These are phyloP conservation scores for Apiotrichum porosum DNA, from an alignment of 1,284 basidiomycete genomes.

Conservation along the genomic window DNA sequence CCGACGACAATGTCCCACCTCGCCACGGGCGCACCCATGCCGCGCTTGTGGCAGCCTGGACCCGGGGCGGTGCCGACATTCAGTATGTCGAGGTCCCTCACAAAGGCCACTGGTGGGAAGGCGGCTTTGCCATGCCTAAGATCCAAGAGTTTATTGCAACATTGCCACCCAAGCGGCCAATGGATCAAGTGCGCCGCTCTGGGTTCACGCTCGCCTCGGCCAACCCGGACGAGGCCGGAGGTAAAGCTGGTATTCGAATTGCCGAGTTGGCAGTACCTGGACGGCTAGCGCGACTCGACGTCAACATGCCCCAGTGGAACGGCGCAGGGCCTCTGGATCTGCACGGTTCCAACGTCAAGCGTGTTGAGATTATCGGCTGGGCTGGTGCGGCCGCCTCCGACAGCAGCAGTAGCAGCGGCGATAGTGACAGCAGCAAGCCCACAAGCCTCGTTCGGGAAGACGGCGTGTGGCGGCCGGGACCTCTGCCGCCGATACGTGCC, in stretches of 20 bases:
- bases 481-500: conserved; percentile 34
- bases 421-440: no score
- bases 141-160: conserved; percentile 33
- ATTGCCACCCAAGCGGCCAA: conserved; percentile 15
- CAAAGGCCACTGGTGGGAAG: conserved; percentile 48
- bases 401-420: no score
- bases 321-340: conserved; percentile 15
- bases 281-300: conserved; percentile 36
- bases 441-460: neutral
- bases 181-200: conserved; percentile 22
- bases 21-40: conserved; percentile 37
- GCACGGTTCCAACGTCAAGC: conserved; percentile 31
- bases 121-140: conserved; percentile 36
- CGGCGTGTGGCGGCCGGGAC: neutral
- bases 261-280: conserved; percentile 46
- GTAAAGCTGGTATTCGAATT: conserved; percentile 46
- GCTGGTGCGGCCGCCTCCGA: neutral
- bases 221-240: conserved; percentile 48
- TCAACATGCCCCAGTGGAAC: conserved; percentile 36
- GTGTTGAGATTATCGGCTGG: conserved; percentile 21
- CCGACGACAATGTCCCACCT: conserved; percentile 45
- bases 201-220: conserved; percentile 46
- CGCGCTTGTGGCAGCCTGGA: conserved; percentile 29
- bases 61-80: conserved; percentile 3
- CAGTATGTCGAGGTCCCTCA: conserved; percentile 40